These are phyloP conservation scores for Rugonectria rugulosa DNA, from an alignment of 2,329 filamentous ascomycete genomes.

Conservation along the genomic window DNA sequence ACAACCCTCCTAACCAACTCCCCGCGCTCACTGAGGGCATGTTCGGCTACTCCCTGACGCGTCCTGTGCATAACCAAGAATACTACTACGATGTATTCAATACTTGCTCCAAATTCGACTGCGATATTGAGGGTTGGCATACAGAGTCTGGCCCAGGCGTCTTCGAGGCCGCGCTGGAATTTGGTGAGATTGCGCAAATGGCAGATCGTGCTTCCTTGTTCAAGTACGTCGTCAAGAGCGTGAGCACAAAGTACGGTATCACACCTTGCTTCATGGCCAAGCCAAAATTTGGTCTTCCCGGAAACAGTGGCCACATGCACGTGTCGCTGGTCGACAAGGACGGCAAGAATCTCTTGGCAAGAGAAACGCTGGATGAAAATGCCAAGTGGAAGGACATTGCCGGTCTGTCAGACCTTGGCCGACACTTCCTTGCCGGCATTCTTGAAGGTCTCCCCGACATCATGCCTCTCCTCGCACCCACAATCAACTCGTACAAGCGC, in stretches of 20 bases:
- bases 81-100: constrained; percentile 92
- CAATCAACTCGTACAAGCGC: constrained; percentile 97
- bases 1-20: constrained; percentile 76
- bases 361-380: constrained; percentile 74
- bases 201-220: constrained; percentile 91
- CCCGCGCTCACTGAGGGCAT: constrained; percentile 89
- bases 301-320: constrained; percentile 96
- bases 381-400: constrained; percentile 78
- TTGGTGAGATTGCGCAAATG: constrained; percentile 86
- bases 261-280: constrained; percentile 99
- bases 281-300: constrained; percentile 86
- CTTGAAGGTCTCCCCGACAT: constrained; percentile 89
- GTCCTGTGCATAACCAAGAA: constrained; percentile 88
- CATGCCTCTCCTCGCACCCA: constrained; percentile 95
- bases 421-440: constrained; percentile 91
- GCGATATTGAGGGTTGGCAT: constrained; percentile 92
- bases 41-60: constrained; percentile 92
- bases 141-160: constrained; percentile 94
- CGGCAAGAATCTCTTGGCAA: constrained; percentile 85
- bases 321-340: constrained; percentile 82
- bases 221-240: constrained; percentile 93
- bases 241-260: constrained; percentile 86
- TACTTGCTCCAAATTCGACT: constrained; percentile 77
- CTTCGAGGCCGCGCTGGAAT: constrained; percentile 94
- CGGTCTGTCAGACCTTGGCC: constrained; percentile 84